These are phyloP conservation scores for Sporothrix euskadiensis DNA, from an alignment of 2,329 filamentous ascomycete genomes.

Conservation along the genomic window DNA sequence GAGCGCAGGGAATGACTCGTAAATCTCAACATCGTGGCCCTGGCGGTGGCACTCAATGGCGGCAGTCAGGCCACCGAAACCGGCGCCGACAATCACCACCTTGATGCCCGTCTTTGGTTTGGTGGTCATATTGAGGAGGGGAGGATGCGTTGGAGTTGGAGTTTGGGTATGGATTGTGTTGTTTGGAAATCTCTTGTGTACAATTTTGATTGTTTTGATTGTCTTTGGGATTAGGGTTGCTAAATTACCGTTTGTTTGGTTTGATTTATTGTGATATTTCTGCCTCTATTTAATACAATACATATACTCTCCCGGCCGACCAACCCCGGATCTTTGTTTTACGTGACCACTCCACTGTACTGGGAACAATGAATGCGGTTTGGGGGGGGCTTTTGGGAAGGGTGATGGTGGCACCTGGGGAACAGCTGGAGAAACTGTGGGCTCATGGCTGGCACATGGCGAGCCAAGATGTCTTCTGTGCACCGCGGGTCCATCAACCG, in stretches of 20 bases:
- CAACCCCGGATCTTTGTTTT: background rate
- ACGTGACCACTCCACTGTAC: background rate
- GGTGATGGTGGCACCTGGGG: background rate
- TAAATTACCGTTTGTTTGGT: background rate
- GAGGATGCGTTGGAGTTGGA: background rate
- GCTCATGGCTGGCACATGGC: constrained; percentile 10
- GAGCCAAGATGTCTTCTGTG: background rate
- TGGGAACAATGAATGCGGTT: constrained; percentile 12
- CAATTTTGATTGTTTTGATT: background rate
- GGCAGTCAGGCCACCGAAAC: constrained; percentile 62
- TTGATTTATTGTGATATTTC: background rate
- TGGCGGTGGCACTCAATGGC: constrained; percentile 64
- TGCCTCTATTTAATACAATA: constrained; percentile 6
- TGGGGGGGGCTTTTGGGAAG: background rate
- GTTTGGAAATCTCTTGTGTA: background rate
- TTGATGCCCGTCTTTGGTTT: constrained; percentile 50
- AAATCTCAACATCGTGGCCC: constrained; percentile 59
- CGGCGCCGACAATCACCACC: constrained; percentile 54
- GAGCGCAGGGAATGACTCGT: constrained; percentile 58
- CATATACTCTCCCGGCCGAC: background rate
- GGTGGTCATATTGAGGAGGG: constrained; percentile 16
- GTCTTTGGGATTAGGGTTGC: background rate
- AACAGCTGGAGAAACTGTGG: background rate
- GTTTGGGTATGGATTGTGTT: background rate
- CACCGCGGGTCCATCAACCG: background rate